Percentiles rank a stretch among this genome's conserved stretches.
Evolutionary conservation across 2,329 filamentous ascomycete genomes (phyloP).

Genomic region (Fusarium acutatum): DNA sequence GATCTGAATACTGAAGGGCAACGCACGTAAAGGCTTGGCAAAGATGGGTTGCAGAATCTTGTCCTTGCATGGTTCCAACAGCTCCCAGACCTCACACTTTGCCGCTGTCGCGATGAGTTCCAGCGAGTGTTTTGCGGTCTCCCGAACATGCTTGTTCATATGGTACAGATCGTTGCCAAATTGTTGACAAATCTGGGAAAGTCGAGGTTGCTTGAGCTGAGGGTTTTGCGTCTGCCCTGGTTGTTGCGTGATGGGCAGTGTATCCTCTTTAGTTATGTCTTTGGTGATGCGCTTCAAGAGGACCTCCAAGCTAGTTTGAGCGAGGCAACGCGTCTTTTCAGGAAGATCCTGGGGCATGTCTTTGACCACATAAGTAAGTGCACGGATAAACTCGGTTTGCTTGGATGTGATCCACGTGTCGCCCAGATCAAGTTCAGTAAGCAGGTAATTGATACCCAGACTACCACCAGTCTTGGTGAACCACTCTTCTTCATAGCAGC

Average conservation of each 20-base stretch:
- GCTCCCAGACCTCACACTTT: constrained; percentile 82
- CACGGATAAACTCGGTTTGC: constrained; percentile 87
- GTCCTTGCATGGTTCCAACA: constrained; percentile 90
- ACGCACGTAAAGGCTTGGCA: constrained; percentile 89
- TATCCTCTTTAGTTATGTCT: constrained; percentile 80
- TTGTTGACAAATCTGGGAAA: constrained; percentile 81
- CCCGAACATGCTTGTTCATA: constrained; percentile 94
- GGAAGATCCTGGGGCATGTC: constrained; percentile 96
- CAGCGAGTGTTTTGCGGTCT: constrained; percentile 83
- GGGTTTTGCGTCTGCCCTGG: constrained; percentile 50
- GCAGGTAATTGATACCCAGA: constrained; percentile 86
- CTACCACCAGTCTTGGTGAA: constrained; percentile 96
- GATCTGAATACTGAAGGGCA: constrained; percentile 95
- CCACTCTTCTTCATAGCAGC: constrained; percentile 98
- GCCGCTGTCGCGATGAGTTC: constrained; percentile 82
- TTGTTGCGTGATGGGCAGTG: constrained; percentile 49
- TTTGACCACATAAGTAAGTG: constrained; percentile 97
- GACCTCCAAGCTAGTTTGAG: constrained; percentile 83
- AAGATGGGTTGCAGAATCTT: constrained; percentile 91
- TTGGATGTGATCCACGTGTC: constrained; percentile 83
- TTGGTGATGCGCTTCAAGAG: constrained; percentile 83
- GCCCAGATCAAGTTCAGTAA: constrained; percentile 84
- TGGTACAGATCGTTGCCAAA: constrained; percentile 91
- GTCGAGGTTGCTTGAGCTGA: constrained; percentile 62
- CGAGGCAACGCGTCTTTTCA: constrained; percentile 83